Percentiles rank a stretch among this genome's conserved stretches.
phyloP scores from a whole-genome alignment of 2,329 filamentous ascomycete genomes.

The Exophiala sideris region DNA sequence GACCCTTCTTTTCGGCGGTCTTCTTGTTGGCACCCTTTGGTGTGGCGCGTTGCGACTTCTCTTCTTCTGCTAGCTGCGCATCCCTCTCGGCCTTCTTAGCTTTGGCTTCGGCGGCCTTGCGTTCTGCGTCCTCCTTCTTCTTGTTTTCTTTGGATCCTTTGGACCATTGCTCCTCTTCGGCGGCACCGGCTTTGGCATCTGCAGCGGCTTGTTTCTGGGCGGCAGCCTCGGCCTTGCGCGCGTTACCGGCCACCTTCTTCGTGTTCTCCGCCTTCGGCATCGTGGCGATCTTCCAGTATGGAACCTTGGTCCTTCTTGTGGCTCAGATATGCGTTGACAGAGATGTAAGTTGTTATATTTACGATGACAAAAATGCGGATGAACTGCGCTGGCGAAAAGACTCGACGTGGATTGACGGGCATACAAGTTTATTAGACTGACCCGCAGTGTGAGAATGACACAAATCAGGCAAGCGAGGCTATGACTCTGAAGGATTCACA shows the following conservation, averaged over 20 bases:
- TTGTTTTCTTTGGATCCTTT: conserved; percentile 79
- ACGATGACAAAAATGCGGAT: conserved; percentile 35
- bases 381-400: conserved; percentile 28
- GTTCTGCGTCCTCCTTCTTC: conserved; percentile 88
- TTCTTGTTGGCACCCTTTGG: conserved; percentile 59
- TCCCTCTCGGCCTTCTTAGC: conserved; percentile 92
- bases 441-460: background rate
- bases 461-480: background rate
- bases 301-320: conserved; percentile 52
- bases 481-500: background rate
- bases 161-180: conserved; percentile 73
- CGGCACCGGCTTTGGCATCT: conserved; percentile 62
- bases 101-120: conserved; percentile 76
- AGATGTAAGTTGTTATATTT: conserved; percentile 25
- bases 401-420: conserved; percentile 16
- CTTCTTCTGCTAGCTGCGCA: conserved; percentile 77
- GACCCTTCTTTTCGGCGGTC: conserved; percentile 52
- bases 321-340: conserved; percentile 14
- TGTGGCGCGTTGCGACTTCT: conserved; percentile 60
- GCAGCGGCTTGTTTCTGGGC: conserved; percentile 72
- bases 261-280: conserved; percentile 57
- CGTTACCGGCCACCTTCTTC: conserved; percentile 88
- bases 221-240: conserved; percentile 81
- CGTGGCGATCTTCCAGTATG: conserved; percentile 61
- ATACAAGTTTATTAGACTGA: conserved; percentile 4